Base-by-base conservation (phyloP, 495 filamentous ascomycete genomes). In the Lophium mytilinum region DNA sequence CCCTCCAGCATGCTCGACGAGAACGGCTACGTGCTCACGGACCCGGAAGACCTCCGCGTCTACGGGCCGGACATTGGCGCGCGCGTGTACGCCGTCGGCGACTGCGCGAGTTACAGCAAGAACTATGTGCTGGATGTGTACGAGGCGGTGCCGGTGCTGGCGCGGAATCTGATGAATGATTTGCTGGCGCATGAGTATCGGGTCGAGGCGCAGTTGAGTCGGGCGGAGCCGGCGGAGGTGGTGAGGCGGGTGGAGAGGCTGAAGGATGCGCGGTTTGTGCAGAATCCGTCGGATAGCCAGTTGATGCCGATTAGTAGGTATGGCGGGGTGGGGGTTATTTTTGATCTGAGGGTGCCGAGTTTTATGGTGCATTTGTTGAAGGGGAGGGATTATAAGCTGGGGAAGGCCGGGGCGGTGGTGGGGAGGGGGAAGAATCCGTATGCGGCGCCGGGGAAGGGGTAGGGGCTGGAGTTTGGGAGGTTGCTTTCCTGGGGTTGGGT, bases 161-260 rank as follows among this genome's bases (percentile, higher is more conserved):
- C 67, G 62, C 45, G 60, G 40, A 70, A 68, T 53, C 58, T 70
- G 41, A 17, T 40, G 17, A 69, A 65, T 46, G 68, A 70, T 36
- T 52, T 70, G 24, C 51, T 63, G 4, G 61, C 56, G 18, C 48
- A 62, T 19, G 64, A 68, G 60, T 53, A 58, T 34, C 3, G 37
- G 12, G 24, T 58, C 24, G 19, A 40, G 35, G n/a, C 33, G 21
- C 52, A 12, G 21, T 8, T 17, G 41, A 12, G 18, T 21, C 12
- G 17, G 18, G 21, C 51, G 47, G 37, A 42, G 43, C 5, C 43
- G 35, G 17, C 48, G 45, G 45, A 0, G 41, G 33, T 50, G 53
- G 33, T 57, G 59, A n/a, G 63, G 46, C 21, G 48, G 53, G 42
- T 64, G 18, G 55, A 41, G 39, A 37, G 17, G 51, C 12, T 66